Evolutionary conservation across 805 yeast genomes (phyloP).

Genomic region (Saccharomycopsis fodiens): DNA sequence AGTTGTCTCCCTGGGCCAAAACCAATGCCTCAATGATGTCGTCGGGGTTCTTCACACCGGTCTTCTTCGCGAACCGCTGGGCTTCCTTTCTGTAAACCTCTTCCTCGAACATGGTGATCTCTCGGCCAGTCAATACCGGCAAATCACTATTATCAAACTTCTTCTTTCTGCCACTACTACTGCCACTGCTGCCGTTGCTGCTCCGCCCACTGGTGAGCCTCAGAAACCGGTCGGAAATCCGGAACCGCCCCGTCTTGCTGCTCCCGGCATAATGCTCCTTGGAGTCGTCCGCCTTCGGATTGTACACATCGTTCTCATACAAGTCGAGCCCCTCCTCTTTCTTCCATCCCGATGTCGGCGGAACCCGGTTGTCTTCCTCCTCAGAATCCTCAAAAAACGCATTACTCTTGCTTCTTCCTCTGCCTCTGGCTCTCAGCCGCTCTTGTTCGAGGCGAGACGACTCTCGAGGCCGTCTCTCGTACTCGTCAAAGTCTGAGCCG

Average conservation of each 20-base stretch:
- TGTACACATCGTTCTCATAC: slow-evolving; percentile 13
- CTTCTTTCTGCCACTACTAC: slow-evolving; percentile 20
- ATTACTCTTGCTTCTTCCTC: slow-evolving; percentile 2
- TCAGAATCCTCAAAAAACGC: slow-evolving; percentile 13
- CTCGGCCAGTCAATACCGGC: slow-evolving; percentile 42
- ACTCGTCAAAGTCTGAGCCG: neutral
- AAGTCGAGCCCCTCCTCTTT: neutral
- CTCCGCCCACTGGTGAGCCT: neutral
- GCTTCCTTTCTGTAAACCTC: slow-evolving; percentile 44
- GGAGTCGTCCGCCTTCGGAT: slow-evolving; percentile 10
- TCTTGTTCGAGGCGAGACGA: too few species aligned
- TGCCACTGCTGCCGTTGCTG: slow-evolving; percentile 18
- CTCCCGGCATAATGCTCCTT: slow-evolving; percentile 14
- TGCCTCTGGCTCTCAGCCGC: neutral
- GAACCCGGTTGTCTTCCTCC: neutral
- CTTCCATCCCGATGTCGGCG: neutral
- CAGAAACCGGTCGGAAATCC: slow-evolving; percentile 7
- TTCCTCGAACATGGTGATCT: slow-evolving; percentile 46
- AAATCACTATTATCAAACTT: slow-evolving; percentile 23
- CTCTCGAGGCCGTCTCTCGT: neutral
- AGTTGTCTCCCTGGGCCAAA: slow-evolving; percentile 50
- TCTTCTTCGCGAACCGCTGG: slow-evolving; percentile 37
- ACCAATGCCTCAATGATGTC: slow-evolving; percentile 56
- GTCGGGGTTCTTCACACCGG: slow-evolving; percentile 54
- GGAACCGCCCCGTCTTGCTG: slow-evolving; percentile 4